Evolutionary conservation across 2,329 filamentous ascomycete genomes (phyloP).

Genomic region (Clarireedia sp.): DNA sequence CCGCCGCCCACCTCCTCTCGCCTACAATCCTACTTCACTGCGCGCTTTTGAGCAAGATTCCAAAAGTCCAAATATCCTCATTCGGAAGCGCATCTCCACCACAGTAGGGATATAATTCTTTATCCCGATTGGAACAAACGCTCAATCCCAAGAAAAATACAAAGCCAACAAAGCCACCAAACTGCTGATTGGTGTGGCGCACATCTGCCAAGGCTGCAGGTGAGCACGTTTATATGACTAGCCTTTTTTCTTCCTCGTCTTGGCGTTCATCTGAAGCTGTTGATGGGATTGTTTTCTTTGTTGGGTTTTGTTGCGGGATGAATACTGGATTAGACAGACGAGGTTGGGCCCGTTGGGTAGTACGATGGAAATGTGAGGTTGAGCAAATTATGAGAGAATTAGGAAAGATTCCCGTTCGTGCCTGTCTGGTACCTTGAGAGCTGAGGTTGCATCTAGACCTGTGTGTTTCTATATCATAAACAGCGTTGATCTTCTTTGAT

Average conservation of each 20-base stretch:
- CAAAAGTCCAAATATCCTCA: neutral
- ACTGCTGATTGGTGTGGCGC: too few relatives aligned
- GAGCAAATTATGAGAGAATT: slow-evolving; percentile 8
- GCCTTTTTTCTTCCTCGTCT: neutral
- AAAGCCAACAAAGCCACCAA: too few relatives aligned
- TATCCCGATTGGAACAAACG: neutral
- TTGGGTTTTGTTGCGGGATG: neutral
- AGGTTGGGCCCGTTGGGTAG: neutral
- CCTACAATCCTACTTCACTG: neutral
- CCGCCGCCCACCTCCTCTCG: neutral
- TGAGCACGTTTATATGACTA: slow-evolving; percentile 3
- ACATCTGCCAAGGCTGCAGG: neutral
- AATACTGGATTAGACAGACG: neutral
- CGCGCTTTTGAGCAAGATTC: neutral
- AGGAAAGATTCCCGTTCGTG: neutral
- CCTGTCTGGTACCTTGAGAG: too few relatives aligned
- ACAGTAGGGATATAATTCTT: neutral
- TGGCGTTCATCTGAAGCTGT: too few relatives aligned
- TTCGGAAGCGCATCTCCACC: too few relatives aligned
- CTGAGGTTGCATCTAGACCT: too few relatives aligned
- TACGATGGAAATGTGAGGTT: neutral
- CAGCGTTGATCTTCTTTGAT: neutral
- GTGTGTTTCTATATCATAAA: neutral
- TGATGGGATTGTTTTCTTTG: neutral
- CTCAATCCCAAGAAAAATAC: too few relatives aligned